Evolutionary conservation across 345 rosid genomes (phyloP).

Genomic region (Corymbia maculata): DNA sequence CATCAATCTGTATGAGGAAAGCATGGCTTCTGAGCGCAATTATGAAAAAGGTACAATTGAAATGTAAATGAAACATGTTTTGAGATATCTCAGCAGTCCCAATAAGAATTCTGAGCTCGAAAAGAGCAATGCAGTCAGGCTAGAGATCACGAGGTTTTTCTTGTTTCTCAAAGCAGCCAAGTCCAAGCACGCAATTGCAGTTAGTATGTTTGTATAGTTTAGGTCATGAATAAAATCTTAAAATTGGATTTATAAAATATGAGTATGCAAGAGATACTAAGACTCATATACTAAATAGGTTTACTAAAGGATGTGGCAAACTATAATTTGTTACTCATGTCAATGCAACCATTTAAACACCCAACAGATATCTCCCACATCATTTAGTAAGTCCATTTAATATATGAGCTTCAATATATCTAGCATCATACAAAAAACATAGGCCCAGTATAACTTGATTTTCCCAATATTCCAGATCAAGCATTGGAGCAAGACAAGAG

Average conservation of each 20-base stretch:
- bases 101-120: background rate
- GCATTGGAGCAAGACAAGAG: background rate
- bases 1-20: conserved; percentile 62
- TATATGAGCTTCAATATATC: background rate
- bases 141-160: background rate
- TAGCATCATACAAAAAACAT: background rate
- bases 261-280: background rate
- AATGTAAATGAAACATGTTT: background rate
- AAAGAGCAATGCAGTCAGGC: background rate
- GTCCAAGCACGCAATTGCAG: background rate
- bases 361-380: background rate
- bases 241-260: background rate
- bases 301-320: background rate
- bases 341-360: background rate
- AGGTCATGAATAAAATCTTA: background rate
- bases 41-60: background rate
- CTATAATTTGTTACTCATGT: background rate
- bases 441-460: background rate
- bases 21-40: background rate
- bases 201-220: background rate
- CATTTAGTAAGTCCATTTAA: background rate
- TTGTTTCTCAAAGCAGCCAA: background rate
- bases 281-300: background rate
- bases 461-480: background rate
- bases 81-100: background rate